Base-by-base conservation (phyloP, 2,329 filamentous ascomycete species). In the Diaporthe caulivora region DNA sequence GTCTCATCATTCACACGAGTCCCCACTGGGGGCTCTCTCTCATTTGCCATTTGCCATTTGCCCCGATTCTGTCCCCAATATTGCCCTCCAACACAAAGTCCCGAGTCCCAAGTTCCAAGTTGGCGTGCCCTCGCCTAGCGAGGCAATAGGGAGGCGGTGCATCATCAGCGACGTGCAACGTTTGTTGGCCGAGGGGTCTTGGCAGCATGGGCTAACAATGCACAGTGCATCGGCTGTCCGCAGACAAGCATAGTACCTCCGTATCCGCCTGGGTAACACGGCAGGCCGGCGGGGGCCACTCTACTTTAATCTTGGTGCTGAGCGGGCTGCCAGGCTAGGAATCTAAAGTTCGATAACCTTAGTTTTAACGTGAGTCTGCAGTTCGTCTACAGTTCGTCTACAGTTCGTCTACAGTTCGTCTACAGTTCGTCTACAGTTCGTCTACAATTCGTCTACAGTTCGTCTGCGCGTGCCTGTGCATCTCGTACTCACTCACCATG, bases 141-240 rank as follows among this genome's bases (percentile, higher is more conserved):
- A 65, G 29, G 62, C 44, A 51, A 40, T 65, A 65, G 44, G 62
- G 62, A 65, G 62, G 62, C 62, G 62, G 62, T 65, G 62, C 62
- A 65, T 65, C 62, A 65, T 65, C 62, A 37, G 29, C 47, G 44
- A 51, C 11, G 62, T 51, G 62, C 62, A 51, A 51, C 44, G 44
- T 37, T 65, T 51, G 62, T 65, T 65, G 62, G 62, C 62, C 62
- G 62, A 65, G 29, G 62, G 29, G 26, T 51, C 62, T 65, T 65
- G 62, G 62, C 62, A 65, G 44, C 44, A 44, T 65, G 44, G 29
- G 31, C 62, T 65, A 65, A 65, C 62, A 65, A 65, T 51, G 62
- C 62, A 65, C 62, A 65, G 62, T 65, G 62, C 62, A 51, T 26
- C 29, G 62, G 62, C 9, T 34, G 34, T 5, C 5, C 34, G 34